Evolutionary conservation across 2,329 filamentous ascomycete genomes (phyloP), one percentile per base, ranked within the genome.

Genomic region (Colletotrichum aenigma): DNA sequence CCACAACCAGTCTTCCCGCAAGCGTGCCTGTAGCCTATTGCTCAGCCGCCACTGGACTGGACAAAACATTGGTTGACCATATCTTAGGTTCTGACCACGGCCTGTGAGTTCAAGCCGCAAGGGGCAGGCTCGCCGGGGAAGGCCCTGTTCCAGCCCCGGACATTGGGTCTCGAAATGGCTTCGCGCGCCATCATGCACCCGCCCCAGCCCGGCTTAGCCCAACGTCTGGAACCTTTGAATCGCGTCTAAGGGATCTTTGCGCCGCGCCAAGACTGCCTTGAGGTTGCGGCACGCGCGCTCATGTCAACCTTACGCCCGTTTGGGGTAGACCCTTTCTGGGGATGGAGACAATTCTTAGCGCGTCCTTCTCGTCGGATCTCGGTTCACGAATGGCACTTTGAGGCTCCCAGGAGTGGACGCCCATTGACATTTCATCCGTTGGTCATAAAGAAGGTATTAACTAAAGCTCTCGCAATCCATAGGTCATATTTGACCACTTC

Each of bases 151-250:
- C 52, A 61, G 67, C 72, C 61, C 66, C 68, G 61, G 72, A 66
- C 72, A 71, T 55, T 66, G 36, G n/a, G 36, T 21, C 72, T 62
- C 67, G 26, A 61, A 75, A 62, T 55, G 72, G 72, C 21, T 24
- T 56, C 60, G 61, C 61, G 52, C 26, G 15, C 28, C 28, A 24
- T 55, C 15, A 18, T 24, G 21, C 58, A 55, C 58, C 48, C 10
- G 36, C 28, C 56, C 32, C 67, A 55, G 21, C 32, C 52, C 34
- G n/a, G 43, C 34, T 38, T 34, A 48, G 69, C 26, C 15, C 24
- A 61, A 12, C 36, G 30, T 36, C 43, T 58, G 71, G 71, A 66
- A 74, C 66, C 67, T 70, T 74, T 74, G 66, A 30, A 58, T 70
- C 30, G 12, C 60, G 55, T 28, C 55, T 24, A 32, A 52, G 71